Evolutionary conservation across 2,329 filamentous ascomycete genomes (phyloP).

Genomic region (Hypocrella siamensis): DNA sequence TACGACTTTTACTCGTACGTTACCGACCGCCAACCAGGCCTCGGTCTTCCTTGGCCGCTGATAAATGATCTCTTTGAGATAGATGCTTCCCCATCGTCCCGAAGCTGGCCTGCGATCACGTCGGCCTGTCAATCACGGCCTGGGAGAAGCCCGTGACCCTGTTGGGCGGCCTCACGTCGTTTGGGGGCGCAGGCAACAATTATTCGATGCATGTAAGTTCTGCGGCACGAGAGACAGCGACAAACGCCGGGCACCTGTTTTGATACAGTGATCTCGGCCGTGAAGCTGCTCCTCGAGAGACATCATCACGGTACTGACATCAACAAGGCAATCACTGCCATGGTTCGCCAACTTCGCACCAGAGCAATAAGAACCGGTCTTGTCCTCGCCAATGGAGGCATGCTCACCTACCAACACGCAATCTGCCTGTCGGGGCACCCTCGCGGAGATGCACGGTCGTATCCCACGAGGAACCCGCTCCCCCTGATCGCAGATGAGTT

Average conservation of each 20-base stretch:
- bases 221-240: no score
- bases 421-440: slow-evolving; percentile 37
- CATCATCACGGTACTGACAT: no score
- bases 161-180: slow-evolving; percentile 50
- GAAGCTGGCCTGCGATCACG: slow-evolving; percentile 46
- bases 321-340: slow-evolving; percentile 29
- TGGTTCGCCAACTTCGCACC: slow-evolving; percentile 34
- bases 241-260: no score
- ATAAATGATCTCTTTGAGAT: neutral
- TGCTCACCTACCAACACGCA: slow-evolving; percentile 49
- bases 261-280: no score
- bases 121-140: slow-evolving; percentile 32
- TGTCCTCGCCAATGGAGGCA: slow-evolving; percentile 49
- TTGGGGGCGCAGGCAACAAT: slow-evolving; percentile 56
- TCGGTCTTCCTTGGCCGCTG: neutral
- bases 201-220: slow-evolving; percentile 48
- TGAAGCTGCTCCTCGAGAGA: no score
- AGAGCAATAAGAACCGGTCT: slow-evolving; percentile 33
- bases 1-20: slow-evolving; percentile 47
- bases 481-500: slow-evolving; percentile 3
- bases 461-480: slow-evolving; percentile 7
- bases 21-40: no score
- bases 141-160: slow-evolving; percentile 39
- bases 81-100: slow-evolving; percentile 57
- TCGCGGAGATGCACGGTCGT: slow-evolving; percentile 3